These are phyloP conservation scores for Boletellus ananiceps DNA, from an alignment of 768 basidiomycete genomes.

Conservation along the genomic window DNA sequence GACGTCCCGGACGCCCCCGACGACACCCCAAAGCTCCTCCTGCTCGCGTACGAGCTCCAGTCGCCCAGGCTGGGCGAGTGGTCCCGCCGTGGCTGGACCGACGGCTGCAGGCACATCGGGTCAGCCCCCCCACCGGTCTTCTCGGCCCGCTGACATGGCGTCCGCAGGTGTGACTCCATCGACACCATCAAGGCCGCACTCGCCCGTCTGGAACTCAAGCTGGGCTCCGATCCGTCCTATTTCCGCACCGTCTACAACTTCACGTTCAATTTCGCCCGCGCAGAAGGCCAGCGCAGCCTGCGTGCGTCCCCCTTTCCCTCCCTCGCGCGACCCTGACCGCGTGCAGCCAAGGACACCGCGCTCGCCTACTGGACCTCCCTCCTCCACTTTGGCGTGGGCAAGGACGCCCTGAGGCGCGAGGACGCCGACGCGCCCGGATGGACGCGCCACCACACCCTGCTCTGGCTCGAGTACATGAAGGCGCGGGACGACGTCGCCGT, in stretches of 20 bases:
- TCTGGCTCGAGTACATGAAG: conserved; percentile 77
- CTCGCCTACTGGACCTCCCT: conserved; percentile 77
- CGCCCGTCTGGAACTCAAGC: conserved; percentile 49
- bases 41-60: conserved; percentile 77
- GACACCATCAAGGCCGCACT: conserved; percentile 55
- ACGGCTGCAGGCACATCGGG: conserved; percentile 77
- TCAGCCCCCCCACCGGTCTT: conserved; percentile 32
- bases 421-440: conserved; percentile 49
- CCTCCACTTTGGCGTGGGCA: conserved; percentile 63
- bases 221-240: conserved; percentile 61
- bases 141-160: conserved; percentile 3
- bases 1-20: conserved; percentile 66
- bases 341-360: conserved; percentile 62
- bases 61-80: conserved; percentile 72
- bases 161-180: conserved; percentile 59
- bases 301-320: conserved; percentile 39
- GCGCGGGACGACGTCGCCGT: conserved; percentile 68
- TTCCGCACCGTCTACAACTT: conserved; percentile 76
- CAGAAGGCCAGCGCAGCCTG: conserved; percentile 75
- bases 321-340: background rate
- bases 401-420: conserved; percentile 57
- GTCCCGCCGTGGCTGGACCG: conserved; percentile 65
- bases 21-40: conserved; percentile 70
- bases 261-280: conserved; percentile 76
- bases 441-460: conserved; percentile 54